Conservation (phyloP, 768 basidiomycete species). For the Suillus ampliporus region DNA sequence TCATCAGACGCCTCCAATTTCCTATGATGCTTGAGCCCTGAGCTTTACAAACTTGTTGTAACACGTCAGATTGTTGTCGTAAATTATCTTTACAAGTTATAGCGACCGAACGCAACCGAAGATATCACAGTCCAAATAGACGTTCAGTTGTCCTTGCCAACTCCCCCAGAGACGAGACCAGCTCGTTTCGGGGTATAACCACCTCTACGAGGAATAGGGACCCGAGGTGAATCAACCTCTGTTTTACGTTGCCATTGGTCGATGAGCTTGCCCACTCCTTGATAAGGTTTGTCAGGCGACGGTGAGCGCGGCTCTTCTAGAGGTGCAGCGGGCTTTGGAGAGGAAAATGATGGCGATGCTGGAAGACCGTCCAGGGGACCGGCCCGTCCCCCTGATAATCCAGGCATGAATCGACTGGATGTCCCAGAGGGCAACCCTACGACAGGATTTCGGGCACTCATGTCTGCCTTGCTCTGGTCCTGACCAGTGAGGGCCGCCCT, state of each 20-base stretch:
- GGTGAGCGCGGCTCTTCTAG: slow-evolving; percentile 50
- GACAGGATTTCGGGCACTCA: slow-evolving; percentile 22
- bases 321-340: slow-evolving; percentile 18
- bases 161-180: slow-evolving; percentile 32
- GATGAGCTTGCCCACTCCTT: slow-evolving; percentile 84
- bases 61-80: slow-evolving; percentile 2
- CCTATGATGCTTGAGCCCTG: neutral
- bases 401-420: slow-evolving; percentile 27
- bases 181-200: slow-evolving; percentile 48
- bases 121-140: slow-evolving; percentile 14
- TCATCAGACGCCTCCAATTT: neutral
- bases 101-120: neutral
- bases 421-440: slow-evolving; percentile 28
- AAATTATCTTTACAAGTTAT: slow-evolving; percentile 3
- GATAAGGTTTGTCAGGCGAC: slow-evolving; percentile 79
- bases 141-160: slow-evolving; percentile 26
- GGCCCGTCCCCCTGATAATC: slow-evolving; percentile 17
- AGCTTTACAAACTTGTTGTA: neutral
- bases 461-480: slow-evolving; percentile 22
- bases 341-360: slow-evolving; percentile 6
- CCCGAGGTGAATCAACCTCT: slow-evolving; percentile 50
- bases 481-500: slow-evolving; percentile 23
- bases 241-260: slow-evolving; percentile 89
- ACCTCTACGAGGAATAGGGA: slow-evolving; percentile 41
- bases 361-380: slow-evolving; percentile 35